Conservation (phyloP, 2,329 filamentous ascomycete genomes). For the Passalora sequoiae region DNA sequence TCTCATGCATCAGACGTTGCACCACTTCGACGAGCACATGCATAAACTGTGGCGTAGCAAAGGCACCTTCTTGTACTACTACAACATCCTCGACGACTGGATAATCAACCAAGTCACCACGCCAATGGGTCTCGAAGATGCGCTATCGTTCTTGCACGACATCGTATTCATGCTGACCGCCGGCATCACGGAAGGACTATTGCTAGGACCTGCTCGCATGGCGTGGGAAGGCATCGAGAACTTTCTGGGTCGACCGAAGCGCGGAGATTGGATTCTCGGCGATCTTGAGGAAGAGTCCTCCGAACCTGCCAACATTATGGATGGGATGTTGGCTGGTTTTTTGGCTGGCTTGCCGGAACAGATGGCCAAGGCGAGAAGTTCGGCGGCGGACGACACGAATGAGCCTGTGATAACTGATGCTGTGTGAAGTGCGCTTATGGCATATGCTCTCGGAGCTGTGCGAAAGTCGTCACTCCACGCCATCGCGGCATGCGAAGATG, state of each 20-base stretch:
- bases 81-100: slow-evolving; percentile 11
- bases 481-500: too few relatives aligned
- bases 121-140: slow-evolving; percentile 11
- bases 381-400: background rate
- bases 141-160: slow-evolving; percentile 1
- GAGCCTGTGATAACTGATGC: background rate
- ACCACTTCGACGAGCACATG: slow-evolving; percentile 16
- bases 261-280: slow-evolving; percentile 16
- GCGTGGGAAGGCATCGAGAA: slow-evolving; percentile 3
- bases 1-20: slow-evolving; percentile 7
- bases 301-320: slow-evolving; percentile 6
- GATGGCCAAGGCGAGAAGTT: background rate
- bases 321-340: slow-evolving; percentile 1
- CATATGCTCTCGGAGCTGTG: too few relatives aligned
- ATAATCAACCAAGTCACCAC: slow-evolving; percentile 13
- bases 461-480: too few relatives aligned
- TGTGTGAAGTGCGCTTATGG: too few relatives aligned
- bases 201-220: slow-evolving; percentile 1
- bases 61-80: slow-evolving; percentile 7
- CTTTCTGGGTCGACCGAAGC: slow-evolving; percentile 13
- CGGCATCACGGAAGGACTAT: slow-evolving; percentile 1
- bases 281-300: slow-evolving; percentile 1
- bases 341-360: background rate
- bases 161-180: slow-evolving; percentile 6
- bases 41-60: slow-evolving; percentile 12